Conservation (phyloP, 2,329 filamentous ascomycete species). For the Aureobasidium mangrovei region DNA sequence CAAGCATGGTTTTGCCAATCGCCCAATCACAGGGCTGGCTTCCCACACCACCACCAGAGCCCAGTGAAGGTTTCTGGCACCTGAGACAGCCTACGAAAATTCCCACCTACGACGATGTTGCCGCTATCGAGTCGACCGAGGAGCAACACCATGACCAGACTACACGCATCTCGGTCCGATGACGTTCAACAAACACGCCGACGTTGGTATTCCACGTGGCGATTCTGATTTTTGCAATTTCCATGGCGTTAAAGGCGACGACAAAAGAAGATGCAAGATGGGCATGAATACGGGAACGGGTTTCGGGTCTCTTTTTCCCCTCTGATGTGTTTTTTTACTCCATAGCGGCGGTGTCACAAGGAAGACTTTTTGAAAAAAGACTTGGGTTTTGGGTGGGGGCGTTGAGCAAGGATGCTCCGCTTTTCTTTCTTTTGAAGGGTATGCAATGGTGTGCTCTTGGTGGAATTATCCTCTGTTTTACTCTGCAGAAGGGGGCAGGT, state of each 20-base stretch:
- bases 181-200: constrained; percentile 1
- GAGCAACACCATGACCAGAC: not conserved
- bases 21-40: constrained; percentile 14
- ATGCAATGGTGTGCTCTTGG: no score
- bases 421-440: not conserved
- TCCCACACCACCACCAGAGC: constrained; percentile 14
- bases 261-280: not conserved
- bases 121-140: not conserved
- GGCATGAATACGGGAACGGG: not conserved
- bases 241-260: not conserved
- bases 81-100: not conserved
- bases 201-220: not conserved
- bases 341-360: constrained; percentile 1
- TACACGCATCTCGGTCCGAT: not conserved
- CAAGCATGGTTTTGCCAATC: constrained; percentile 1
- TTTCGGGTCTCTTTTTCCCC: not conserved
- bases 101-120: not conserved
- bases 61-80: constrained; percentile 5
- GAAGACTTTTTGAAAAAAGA: not conserved
- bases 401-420: constrained; percentile 9
- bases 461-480: no score
- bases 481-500: no score
- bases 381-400: not conserved
- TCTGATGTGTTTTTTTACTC: not conserved
- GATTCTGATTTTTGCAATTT: not conserved